Evolutionary conservation across 345 rosid species (phyloP), one percentile per base, ranked within the genome.

Genomic region (Eucalyptus cladocalyx): DNA sequence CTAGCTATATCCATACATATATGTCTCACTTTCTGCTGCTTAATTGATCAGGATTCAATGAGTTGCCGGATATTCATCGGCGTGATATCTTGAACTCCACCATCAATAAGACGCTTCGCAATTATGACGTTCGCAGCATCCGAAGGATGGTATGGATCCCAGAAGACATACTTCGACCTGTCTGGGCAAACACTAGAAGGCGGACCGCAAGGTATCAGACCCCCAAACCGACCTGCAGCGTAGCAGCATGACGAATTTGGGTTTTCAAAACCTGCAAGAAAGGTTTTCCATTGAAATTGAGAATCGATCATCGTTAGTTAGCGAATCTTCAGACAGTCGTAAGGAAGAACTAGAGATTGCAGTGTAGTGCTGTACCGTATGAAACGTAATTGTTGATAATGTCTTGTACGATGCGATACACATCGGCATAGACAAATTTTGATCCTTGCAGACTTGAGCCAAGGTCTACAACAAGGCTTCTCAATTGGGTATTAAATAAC

Each of bases 111-210:
- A 13, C 93, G 94, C 56, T 90, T 90, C 1, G 96, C 94, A 16
- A 94, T 90, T 54, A 95, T 65, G 62, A 81, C 60, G 86, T 94
- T 94, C 6, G 95, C 24, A 45, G 96, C 94, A 47, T 95, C 95
- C 4, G 96, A 91, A 9, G 96, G 96, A 93, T 95, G 95, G 89
- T 65, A 93, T 14, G 95, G 94, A 89, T 95, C 96, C 96, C 96
- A 95, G 90, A 95, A 95, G 49, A 93, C 88, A 34, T 86, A 92
- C 88, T 93, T 93, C 5, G 93, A 93, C 88, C 96, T 90, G 88
- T 94, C 93, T 4, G 11, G 30, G 89, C 96, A 94, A 45, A 93
- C 92, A 56, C 88, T 92, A 1, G 96, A 95, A 28, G 88, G 8
- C 5, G 95, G 95, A 3, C 91, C 91, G 26, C 96, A 95, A 0